Evolutionary conservation across 2,329 filamentous ascomycete species (phyloP).

Genomic region (Botrytis squamosa): DNA sequence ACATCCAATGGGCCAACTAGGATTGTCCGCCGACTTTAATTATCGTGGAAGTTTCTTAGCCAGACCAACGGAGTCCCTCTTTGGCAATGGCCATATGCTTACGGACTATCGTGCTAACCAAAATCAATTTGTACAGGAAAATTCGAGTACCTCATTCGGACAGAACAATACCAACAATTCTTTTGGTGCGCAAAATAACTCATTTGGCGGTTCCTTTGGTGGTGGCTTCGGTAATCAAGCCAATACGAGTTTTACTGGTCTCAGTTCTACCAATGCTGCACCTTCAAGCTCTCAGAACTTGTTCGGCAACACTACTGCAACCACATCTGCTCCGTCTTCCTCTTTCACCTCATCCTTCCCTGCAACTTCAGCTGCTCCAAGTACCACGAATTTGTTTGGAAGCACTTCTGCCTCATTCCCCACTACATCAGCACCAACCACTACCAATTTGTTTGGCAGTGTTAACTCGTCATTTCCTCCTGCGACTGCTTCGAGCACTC

Average conservation of each 20-base stretch:
- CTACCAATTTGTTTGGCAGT: constrained; percentile 23
- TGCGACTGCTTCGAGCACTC: constrained; percentile 6
- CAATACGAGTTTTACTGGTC: constrained; percentile 11
- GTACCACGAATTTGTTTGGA: constrained; percentile 19
- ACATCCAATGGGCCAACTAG: not conserved
- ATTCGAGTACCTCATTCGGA: constrained; percentile 1
- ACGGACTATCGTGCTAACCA: not conserved
- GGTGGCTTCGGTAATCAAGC: constrained; percentile 7
- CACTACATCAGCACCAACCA: constrained; percentile 18
- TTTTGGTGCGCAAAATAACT: constrained; percentile 7
- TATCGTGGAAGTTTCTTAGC: not conserved
- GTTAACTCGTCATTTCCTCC: constrained; percentile 18
- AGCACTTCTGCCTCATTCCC: constrained; percentile 12
- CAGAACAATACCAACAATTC: constrained; percentile 4
- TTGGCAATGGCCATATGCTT: not conserved
- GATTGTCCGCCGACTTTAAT: not conserved
- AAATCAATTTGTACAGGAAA: not conserved
- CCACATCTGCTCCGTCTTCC: constrained; percentile 8
- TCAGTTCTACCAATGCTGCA: constrained; percentile 8
- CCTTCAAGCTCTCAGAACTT: constrained; percentile 1
- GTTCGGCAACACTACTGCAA: constrained; percentile 8
- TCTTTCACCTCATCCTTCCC: constrained; percentile 8
- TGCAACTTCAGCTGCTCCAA: constrained; percentile 17
- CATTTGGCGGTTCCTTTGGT: constrained; percentile 6
- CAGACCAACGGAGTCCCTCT: not conserved